These are phyloP conservation scores for Colletotrichum kahawae DNA, from an alignment of 2,329 filamentous ascomycete species.

Conservation along the genomic window DNA sequence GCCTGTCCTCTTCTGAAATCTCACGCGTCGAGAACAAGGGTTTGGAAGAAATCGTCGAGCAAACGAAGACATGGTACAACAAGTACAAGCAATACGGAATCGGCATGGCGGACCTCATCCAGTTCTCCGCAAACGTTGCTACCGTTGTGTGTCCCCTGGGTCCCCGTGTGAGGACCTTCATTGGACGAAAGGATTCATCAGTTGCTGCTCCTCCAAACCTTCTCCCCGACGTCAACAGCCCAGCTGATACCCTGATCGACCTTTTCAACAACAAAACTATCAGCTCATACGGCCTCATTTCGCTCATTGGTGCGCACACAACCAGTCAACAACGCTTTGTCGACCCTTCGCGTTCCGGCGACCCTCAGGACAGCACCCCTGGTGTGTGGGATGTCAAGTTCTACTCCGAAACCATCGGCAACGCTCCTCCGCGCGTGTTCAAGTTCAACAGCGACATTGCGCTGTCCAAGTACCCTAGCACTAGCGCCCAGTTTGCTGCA, in stretches of 20 bases:
- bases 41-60: slow-evolving; percentile 45
- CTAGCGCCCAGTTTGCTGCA: slow-evolving; percentile 38
- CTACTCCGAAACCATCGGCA: slow-evolving; percentile 43
- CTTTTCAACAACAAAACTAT: slow-evolving; percentile 60
- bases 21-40: slow-evolving; percentile 48
- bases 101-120: slow-evolving; percentile 58
- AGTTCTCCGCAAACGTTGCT: slow-evolving; percentile 55
- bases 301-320: slow-evolving; percentile 60
- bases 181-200: slow-evolving; percentile 53
- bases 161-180: slow-evolving; percentile 53
- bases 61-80: slow-evolving; percentile 42
- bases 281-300: slow-evolving; percentile 51
- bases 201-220: slow-evolving; percentile 41
- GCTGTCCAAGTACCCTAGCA: slow-evolving; percentile 40
- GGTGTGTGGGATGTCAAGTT: slow-evolving; percentile 58
- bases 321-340: slow-evolving; percentile 52
- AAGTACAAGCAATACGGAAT: slow-evolving; percentile 43
- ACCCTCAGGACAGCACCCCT: slow-evolving; percentile 51
- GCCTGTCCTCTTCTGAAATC: slow-evolving; percentile 42
- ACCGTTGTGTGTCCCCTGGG: slow-evolving; percentile 49
- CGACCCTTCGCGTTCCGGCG: slow-evolving; percentile 42
- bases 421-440: slow-evolving; percentile 39
- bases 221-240: slow-evolving; percentile 46
- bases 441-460: slow-evolving; percentile 46
- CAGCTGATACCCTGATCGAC: slow-evolving; percentile 49